These are phyloP conservation scores for Termitomyces sp. DNA, from an alignment of 768 basidiomycete genomes.

Conservation along the genomic window DNA sequence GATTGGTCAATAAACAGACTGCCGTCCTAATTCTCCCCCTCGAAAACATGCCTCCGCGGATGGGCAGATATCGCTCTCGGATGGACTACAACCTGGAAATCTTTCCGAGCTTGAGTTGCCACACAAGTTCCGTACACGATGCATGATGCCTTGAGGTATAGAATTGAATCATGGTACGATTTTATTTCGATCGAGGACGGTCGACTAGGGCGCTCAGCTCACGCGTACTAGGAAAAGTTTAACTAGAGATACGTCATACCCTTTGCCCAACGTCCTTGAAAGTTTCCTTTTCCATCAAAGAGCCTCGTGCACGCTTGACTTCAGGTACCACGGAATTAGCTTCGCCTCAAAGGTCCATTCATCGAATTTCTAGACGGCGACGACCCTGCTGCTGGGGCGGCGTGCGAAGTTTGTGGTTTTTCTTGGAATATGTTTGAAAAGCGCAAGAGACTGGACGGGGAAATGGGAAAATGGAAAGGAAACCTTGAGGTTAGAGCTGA, in stretches of 20 bases:
- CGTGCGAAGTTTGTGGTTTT: not conserved
- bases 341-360: not conserved
- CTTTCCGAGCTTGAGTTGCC: conserved; percentile 1
- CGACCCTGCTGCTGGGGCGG: not conserved
- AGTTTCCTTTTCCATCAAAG: not conserved
- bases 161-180: not conserved
- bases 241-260: conserved; percentile 11
- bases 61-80: not conserved
- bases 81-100: not conserved
- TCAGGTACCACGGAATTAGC: not conserved
- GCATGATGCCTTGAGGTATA: not conserved
- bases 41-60: conserved; percentile 2
- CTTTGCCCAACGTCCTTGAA: conserved; percentile 2
- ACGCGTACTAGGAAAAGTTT: not conserved
- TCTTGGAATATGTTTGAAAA: not conserved
- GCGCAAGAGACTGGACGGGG: not conserved
- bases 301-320: not conserved
- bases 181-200: not conserved
- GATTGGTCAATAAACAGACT: not conserved
- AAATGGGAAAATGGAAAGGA: not conserved
- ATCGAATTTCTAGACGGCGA: not conserved
- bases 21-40: not conserved
- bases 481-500: not conserved
- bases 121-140: conserved; percentile 8
- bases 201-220: too few relatives aligned